Conservation (phyloP, 495 filamentous ascomycete species). For the Alectoria sarmentosa region DNA sequence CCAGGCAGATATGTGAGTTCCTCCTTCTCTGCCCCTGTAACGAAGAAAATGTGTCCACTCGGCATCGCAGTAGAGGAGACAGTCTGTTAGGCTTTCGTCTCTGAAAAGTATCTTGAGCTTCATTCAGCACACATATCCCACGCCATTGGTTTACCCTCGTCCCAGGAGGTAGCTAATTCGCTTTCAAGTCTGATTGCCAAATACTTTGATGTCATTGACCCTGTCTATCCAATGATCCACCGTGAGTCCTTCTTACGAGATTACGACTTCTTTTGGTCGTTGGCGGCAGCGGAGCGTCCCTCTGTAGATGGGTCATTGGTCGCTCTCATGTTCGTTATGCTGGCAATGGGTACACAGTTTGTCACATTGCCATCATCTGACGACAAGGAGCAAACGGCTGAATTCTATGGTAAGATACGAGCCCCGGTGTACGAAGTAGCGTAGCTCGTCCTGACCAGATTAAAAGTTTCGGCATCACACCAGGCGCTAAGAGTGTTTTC, state of each 20-base stretch:
- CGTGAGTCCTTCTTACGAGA: constrained; percentile 59
- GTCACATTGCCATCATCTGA: constrained; percentile 46
- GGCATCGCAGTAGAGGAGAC: background rate
- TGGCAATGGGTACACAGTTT: constrained; percentile 68
- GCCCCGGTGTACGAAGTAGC: background rate
- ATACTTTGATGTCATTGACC: constrained; percentile 69
- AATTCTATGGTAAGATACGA: constrained; percentile 50
- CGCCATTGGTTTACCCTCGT: background rate
- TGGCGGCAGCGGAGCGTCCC: constrained; percentile 43
- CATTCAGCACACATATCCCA: background rate
- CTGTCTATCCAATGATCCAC: constrained; percentile 67
- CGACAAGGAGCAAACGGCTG: constrained; percentile 59
- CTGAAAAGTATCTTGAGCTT: background rate
- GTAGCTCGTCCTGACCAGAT: background rate
- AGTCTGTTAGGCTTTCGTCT: background rate
- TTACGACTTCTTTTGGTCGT: constrained; percentile 63
- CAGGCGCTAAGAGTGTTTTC: constrained; percentile 60
- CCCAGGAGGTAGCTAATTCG: constrained; percentile 2
- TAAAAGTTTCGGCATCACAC: constrained; percentile 56
- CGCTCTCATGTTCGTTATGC: constrained; percentile 59
- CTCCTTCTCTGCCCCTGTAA: background rate
- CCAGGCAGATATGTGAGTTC: constrained; percentile 56
- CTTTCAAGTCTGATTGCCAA: constrained; percentile 43
- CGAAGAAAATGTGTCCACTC: background rate
- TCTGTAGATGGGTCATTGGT: constrained; percentile 52